A percentile compares a stretch with the other conserved stretches of the same genome.
phyloP scores from a whole-genome alignment of 2,329 filamentous ascomycete genomes.

The Colletotrichum sp. region DNA sequence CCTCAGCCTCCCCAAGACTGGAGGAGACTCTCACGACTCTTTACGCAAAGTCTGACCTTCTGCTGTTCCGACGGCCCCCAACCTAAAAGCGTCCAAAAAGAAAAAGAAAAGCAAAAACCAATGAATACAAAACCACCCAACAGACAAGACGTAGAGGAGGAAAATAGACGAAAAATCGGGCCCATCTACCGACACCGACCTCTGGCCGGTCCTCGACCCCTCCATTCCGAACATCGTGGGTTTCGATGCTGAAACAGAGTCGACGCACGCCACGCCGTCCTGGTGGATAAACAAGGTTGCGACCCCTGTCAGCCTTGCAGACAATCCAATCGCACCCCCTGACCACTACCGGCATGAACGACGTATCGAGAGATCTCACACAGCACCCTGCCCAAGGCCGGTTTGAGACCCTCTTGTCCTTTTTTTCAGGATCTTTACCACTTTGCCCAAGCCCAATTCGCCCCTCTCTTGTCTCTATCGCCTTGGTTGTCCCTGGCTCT shows the following conservation, averaged over 20 bases:
- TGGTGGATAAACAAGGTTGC: conserved; percentile 15
- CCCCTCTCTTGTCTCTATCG: neutral
- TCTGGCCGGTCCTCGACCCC: neutral
- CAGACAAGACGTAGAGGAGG: neutral
- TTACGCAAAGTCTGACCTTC: neutral
- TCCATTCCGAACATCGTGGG: conserved; percentile 45
- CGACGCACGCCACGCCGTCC: conserved; percentile 28
- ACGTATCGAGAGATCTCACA: conserved; percentile 28
- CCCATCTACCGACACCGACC: neutral
- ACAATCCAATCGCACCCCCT: conserved; percentile 32
- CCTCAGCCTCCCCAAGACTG: too few relatives aligned
- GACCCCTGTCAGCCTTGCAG: conserved; percentile 36
- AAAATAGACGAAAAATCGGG: neutral
- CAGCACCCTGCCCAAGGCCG: conserved; percentile 26
- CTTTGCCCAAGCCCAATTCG: neutral
- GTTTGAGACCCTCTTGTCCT: conserved; percentile 32
- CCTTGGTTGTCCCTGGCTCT: neutral
- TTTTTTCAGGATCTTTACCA: neutral
- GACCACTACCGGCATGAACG: conserved; percentile 29
- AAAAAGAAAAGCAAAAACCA: neutral
- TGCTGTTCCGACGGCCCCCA: neutral
- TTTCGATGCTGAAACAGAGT: conserved; percentile 51
- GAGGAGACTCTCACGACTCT: neutral
- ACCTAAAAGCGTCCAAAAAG: neutral
- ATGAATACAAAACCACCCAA: neutral